A percentile compares a stretch with the other conserved stretches of the same genome.
Conservation (phyloP, 768 basidiomycete genomes). For the Pulveroboletus frians region DNA sequence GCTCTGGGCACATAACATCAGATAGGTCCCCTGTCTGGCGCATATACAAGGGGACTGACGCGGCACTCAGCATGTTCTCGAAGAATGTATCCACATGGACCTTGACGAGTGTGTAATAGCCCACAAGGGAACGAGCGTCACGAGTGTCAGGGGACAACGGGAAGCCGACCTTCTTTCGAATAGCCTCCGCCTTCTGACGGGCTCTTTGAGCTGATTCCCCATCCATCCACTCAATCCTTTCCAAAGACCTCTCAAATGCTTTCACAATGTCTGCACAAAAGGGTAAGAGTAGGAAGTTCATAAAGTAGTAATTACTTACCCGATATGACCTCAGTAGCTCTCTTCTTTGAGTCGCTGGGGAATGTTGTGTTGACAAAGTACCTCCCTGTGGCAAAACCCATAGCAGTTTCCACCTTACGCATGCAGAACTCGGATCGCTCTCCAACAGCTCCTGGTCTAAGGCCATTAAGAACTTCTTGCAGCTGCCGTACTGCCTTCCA, state of each 20-base stretch:
- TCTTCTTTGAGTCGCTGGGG: conserved; percentile 68
- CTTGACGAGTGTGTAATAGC: conserved; percentile 69
- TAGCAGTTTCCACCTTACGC: conserved; percentile 56
- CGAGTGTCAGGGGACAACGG: conserved; percentile 82
- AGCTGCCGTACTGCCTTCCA: conserved; percentile 73
- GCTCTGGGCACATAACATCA: conserved; percentile 34
- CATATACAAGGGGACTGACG: conserved; percentile 32
- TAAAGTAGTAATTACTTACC: conserved; percentile 36
- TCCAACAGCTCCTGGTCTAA: conserved; percentile 80
- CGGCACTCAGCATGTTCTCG: conserved; percentile 68
- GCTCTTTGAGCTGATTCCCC: conserved; percentile 73
- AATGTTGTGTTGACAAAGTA: conserved; percentile 88
- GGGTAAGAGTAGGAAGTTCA: conserved; percentile 1
- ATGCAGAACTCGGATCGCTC: conserved; percentile 85
- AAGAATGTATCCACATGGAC: conserved; percentile 72
- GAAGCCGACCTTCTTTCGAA: conserved; percentile 86
- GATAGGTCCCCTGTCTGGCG: background rate
- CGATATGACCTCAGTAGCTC: conserved; percentile 78
- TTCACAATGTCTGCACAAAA: conserved; percentile 61
- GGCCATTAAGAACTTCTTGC: conserved; percentile 68
- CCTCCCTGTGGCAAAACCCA: conserved; percentile 88
- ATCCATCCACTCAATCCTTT: conserved; percentile 88
- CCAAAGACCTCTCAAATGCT: conserved; percentile 75
- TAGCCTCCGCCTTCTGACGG: conserved; percentile 61
- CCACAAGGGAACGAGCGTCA: conserved; percentile 59